phyloP scores from a whole-genome alignment of 2,329 filamentous ascomycete species.

The Stagonosporopsis tanaceti region DNA sequence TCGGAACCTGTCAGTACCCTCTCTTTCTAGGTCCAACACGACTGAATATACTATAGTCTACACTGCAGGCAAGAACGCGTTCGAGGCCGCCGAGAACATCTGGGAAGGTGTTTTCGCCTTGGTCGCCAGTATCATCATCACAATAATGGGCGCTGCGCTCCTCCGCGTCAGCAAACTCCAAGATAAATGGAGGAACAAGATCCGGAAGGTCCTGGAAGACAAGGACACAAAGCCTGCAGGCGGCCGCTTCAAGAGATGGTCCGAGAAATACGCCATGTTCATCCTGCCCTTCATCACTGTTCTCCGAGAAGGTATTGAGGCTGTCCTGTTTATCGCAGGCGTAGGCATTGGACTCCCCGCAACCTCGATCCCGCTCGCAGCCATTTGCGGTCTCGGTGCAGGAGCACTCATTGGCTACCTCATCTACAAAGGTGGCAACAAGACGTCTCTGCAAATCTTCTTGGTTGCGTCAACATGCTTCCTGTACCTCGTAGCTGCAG shows the following conservation, averaged over 20 bases:
- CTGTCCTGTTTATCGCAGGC: slow-evolving; percentile 84
- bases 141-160: slow-evolving; percentile 79
- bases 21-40: too few species aligned
- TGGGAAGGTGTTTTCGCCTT: slow-evolving; percentile 84
- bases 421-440: slow-evolving; percentile 77
- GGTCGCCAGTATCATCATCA: slow-evolving; percentile 80
- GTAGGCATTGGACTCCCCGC: slow-evolving; percentile 80
- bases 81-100: slow-evolving; percentile 73
- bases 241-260: slow-evolving; percentile 66
- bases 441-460: slow-evolving; percentile 75
- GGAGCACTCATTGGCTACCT: slow-evolving; percentile 74
- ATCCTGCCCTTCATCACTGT: slow-evolving; percentile 86
- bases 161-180: slow-evolving; percentile 84
- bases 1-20: slow-evolving; percentile 63
- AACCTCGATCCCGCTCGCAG: slow-evolving; percentile 77
- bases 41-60: slow-evolving; percentile 59
- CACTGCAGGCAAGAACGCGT: slow-evolving; percentile 71
- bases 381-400: slow-evolving; percentile 73
- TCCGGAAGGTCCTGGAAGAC: slow-evolving; percentile 72
- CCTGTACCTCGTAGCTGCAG: slow-evolving; percentile 83
- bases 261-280: slow-evolving; percentile 86
- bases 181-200: slow-evolving; percentile 86
- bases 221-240: slow-evolving; percentile 54
- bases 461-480: slow-evolving; percentile 83
- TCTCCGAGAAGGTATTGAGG: slow-evolving; percentile 85